Evolutionary conservation across 768 basidiomycete genomes (phyloP).

Genomic region (Russula foetens): DNA sequence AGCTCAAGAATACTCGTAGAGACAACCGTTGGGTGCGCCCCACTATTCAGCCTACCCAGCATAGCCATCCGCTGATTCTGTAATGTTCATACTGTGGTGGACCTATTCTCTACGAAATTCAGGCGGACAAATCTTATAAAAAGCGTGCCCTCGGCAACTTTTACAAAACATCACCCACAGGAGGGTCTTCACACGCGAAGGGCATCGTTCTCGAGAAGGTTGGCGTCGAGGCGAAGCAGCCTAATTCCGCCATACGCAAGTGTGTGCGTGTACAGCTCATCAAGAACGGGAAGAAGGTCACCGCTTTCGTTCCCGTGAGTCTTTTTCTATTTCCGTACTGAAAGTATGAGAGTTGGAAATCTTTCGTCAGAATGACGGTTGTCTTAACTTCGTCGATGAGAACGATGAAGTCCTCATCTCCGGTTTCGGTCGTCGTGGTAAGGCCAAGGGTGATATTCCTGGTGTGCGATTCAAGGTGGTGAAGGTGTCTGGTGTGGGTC

Average conservation of each 20-base stretch:
- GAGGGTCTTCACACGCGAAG: conserved; percentile 99
- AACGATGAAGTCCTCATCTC: conserved; percentile 99
- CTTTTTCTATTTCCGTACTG: neutral
- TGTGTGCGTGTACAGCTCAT: conserved; percentile 99
- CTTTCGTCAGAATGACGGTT: conserved; percentile 75
- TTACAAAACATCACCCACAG: conserved; percentile 99
- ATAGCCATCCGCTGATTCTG: neutral
- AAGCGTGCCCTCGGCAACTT: conserved; percentile 99
- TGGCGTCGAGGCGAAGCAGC: conserved; percentile 99
- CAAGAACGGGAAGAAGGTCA: conserved; percentile 99
- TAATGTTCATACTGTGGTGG: too few relatives aligned
- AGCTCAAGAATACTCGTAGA: conserved; percentile 88
- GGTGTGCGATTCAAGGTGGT: conserved; percentile 99
- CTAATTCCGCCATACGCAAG: conserved; percentile 99
- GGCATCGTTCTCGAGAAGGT: conserved; percentile 99
- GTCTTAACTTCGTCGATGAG: conserved; percentile 97
- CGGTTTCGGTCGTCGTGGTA: conserved; percentile 99
- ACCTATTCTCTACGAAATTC: neutral
- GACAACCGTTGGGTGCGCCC: conserved; percentile 90
- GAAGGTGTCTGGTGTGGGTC: conserved; percentile 98
- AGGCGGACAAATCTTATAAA: conserved; percentile 99
- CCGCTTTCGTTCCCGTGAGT: conserved; percentile 96
- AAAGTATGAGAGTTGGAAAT: neutral
- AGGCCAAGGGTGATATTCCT: conserved; percentile 99
- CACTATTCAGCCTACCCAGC: neutral